These are phyloP conservation scores for Mortierella polycephala DNA, from an alignment of 371 early-diverging fungal genomes.

Conservation along the genomic window DNA sequence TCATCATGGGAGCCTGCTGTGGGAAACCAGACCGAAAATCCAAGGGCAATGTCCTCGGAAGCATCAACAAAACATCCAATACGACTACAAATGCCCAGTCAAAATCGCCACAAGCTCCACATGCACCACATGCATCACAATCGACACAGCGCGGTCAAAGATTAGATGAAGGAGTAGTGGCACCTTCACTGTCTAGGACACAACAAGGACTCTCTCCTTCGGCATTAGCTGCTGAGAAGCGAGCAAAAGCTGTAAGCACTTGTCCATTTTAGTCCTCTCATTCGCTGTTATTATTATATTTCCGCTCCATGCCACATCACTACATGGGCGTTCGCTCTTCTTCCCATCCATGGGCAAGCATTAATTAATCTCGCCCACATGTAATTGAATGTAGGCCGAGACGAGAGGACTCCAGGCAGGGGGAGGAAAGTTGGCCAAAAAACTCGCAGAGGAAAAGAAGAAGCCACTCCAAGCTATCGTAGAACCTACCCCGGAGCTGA, in stretches of 20 bases:
- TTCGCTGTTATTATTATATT: background rate
- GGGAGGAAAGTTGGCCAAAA: constrained; percentile 44
- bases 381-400: constrained; percentile 25
- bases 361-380: background rate
- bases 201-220: constrained; percentile 39
- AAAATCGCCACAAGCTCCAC: constrained; percentile 9
- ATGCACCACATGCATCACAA: no score
- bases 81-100: constrained; percentile 4
- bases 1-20: constrained; percentile 49
- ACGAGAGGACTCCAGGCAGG: constrained; percentile 42
- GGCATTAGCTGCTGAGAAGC: constrained; percentile 48
- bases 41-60: constrained; percentile 43
- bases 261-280: background rate
- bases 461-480: constrained; percentile 28
- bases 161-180: constrained; percentile 11
- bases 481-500: constrained; percentile 30
- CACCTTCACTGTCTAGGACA: constrained; percentile 1
- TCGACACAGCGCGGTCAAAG: constrained; percentile 8
- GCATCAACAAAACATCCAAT: constrained; percentile 26
- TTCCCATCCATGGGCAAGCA: background rate
- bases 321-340: background rate
- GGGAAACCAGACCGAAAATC: constrained; percentile 47
- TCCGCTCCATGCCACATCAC: background rate
- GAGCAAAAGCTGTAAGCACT: constrained; percentile 40
- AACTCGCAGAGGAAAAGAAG: constrained; percentile 33